Percentiles rank a stretch among this genome's conserved stretches.
phyloP scores from a whole-genome alignment of 352 stramenopile genomes.

The Thalassiosira exigua region DNA sequence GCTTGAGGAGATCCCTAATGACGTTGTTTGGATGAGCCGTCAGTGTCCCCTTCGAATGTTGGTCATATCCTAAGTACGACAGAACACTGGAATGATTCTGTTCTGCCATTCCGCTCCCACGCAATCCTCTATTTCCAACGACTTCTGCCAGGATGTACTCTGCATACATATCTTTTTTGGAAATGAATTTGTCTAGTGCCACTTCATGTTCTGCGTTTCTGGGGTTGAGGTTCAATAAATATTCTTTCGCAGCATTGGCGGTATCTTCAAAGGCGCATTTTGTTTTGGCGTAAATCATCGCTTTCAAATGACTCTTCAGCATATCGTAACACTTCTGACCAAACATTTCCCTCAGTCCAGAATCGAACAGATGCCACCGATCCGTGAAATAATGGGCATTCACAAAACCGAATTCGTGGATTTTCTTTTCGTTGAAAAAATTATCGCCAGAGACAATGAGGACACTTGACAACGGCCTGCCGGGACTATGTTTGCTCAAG shows the following conservation, averaged over 20 bases:
- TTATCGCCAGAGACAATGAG: slow-evolving; percentile 37
- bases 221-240: neutral
- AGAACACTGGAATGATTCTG: slow-evolving; percentile 36
- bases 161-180: slow-evolving; percentile 4
- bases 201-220: slow-evolving; percentile 2
- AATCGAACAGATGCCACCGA: slow-evolving; percentile 46
- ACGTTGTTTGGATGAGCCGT: neutral
- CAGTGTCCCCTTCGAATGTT: neutral
- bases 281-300: slow-evolving; percentile 29
- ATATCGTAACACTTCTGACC: slow-evolving; percentile 18
- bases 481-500: slow-evolving; percentile 12
- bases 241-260: neutral
- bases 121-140: neutral
- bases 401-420: slow-evolving; percentile 30
- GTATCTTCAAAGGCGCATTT: slow-evolving; percentile 19
- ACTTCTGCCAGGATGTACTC: slow-evolving; percentile 9
- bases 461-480: slow-evolving; percentile 15
- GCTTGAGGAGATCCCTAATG: too few species aligned
- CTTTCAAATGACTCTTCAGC: slow-evolving; percentile 23
- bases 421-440: slow-evolving; percentile 43
- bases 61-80: slow-evolving; percentile 22
- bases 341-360: slow-evolving; percentile 35
- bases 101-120: slow-evolving; percentile 15
- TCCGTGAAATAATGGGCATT: slow-evolving; percentile 46
- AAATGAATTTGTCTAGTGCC: slow-evolving; percentile 12